phyloP scores from a whole-genome alignment of 2,329 filamentous ascomycete species.

The Cercospora sesami region DNA sequence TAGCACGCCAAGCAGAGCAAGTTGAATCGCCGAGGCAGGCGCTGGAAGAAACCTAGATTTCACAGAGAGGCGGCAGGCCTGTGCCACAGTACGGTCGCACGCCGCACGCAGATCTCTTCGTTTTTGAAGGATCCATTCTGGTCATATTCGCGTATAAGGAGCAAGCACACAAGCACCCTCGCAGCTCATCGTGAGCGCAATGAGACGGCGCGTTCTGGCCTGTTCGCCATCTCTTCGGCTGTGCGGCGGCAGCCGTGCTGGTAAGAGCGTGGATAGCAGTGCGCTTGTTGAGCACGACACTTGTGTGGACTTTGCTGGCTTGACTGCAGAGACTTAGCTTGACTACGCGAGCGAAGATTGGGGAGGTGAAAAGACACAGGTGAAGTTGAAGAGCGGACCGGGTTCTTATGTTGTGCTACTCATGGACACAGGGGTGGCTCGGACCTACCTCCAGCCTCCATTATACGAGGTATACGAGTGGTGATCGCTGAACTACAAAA shows the following conservation, averaged over 20 bases:
- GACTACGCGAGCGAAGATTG: not conserved
- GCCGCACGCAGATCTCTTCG: not conserved
- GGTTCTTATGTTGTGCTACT: constrained; percentile 3
- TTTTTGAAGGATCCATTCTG: not conserved
- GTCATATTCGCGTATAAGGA: not conserved
- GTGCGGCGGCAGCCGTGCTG: not conserved
- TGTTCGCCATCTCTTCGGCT: not conserved
- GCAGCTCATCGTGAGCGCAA: not conserved
- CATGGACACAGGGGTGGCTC: not conserved
- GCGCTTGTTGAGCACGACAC: not conserved
- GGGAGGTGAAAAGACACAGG: not conserved
- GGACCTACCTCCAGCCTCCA: not conserved
- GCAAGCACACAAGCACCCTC: not conserved
- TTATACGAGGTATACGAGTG: not conserved
- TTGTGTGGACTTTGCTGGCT: not conserved
- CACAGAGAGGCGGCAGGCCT: not conserved
- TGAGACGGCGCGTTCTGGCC: not conserved
- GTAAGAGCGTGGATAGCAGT: not conserved
- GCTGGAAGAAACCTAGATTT: not conserved
- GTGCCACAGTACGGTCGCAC: not conserved
- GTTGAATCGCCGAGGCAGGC: constrained; percentile 4
- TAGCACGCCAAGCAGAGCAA: constrained; percentile 4
- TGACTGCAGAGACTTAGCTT: not conserved
- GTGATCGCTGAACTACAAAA: too few species aligned
- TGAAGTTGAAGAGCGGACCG: not conserved